These are phyloP conservation scores for Coemansia erecta DNA, from an alignment of 192 early-diverging fungal genomes.

Conservation along the genomic window DNA sequence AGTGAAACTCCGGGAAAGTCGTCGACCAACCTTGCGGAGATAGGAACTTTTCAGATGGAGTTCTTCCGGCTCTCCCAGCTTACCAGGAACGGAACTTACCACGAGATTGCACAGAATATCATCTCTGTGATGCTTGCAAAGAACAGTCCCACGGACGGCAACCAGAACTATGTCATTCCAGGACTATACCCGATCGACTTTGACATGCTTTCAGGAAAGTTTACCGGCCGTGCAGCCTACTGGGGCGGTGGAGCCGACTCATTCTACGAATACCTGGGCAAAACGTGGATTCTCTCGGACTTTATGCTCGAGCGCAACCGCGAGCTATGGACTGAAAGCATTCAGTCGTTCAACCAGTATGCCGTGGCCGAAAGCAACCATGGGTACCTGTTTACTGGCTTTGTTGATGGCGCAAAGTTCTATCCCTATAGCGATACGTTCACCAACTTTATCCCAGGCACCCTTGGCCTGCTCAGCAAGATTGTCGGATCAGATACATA, in stretches of 20 bases:
- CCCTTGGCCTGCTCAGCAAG: constrained; percentile 42
- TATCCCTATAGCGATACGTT: constrained; percentile 46
- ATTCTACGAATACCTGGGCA: constrained; percentile 93
- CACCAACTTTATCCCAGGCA: constrained; percentile 50
- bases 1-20: constrained; percentile 48
- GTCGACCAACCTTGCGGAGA: constrained; percentile 64
- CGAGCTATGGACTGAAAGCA: constrained; percentile 52
- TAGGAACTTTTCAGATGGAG: constrained; percentile 84
- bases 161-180: constrained; percentile 35
- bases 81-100: constrained; percentile 77
- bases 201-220: constrained; percentile 34
- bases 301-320: constrained; percentile 51
- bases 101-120: constrained; percentile 72
- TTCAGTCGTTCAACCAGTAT: constrained; percentile 33
- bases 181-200: constrained; percentile 42
- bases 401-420: constrained; percentile 48
- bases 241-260: constrained; percentile 88
- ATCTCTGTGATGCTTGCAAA: constrained; percentile 40
- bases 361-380: constrained; percentile 31
- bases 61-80: constrained; percentile 83
- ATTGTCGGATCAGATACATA: constrained; percentile 40
- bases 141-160: constrained; percentile 19
- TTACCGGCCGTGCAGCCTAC: constrained; percentile 28
- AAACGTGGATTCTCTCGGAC: constrained; percentile 80
- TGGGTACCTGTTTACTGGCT: constrained; percentile 34